Conservation (phyloP, 352 stramenopile genomes). For the Blastocystis sp. region DNA sequence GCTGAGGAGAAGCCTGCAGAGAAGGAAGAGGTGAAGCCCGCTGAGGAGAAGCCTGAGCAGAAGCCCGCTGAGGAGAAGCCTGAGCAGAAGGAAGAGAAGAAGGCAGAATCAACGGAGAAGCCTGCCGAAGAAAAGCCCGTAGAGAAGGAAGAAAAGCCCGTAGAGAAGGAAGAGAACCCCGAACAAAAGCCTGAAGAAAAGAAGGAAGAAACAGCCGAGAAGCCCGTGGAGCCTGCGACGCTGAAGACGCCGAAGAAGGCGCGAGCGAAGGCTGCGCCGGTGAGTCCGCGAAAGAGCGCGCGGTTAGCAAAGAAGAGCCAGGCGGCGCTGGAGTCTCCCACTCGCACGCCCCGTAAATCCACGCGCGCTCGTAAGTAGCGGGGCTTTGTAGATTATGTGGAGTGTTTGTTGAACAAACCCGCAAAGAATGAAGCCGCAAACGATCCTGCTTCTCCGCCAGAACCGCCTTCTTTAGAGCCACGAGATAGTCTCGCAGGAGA, state of each 20-base stretch:
- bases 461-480: constrained; percentile 3
- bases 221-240: background rate
- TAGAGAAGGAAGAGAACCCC: background rate
- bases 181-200: constrained; percentile 31
- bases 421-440: background rate
- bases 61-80: constrained; percentile 2
- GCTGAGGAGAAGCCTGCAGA: background rate
- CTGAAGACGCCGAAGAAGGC: background rate
- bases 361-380: constrained; percentile 31
- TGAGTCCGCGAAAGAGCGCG: constrained; percentile 32
- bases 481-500: constrained; percentile 36
- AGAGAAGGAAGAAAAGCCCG: background rate
- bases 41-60: too few relatives aligned
- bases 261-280: background rate
- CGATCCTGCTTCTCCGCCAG: constrained; percentile 47
- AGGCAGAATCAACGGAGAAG: constrained; percentile 27
- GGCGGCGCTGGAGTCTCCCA: background rate
- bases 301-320: background rate
- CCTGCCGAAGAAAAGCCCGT: background rate
- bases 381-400: background rate
- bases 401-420: constrained; percentile 29
- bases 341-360: constrained; percentile 22
- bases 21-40: background rate
- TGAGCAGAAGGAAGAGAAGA: constrained; percentile 14
- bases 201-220: constrained; percentile 11